These are phyloP conservation scores for Zygnema cylindricum DNA, from an alignment of 139 green algal species.

Conservation along the genomic window DNA sequence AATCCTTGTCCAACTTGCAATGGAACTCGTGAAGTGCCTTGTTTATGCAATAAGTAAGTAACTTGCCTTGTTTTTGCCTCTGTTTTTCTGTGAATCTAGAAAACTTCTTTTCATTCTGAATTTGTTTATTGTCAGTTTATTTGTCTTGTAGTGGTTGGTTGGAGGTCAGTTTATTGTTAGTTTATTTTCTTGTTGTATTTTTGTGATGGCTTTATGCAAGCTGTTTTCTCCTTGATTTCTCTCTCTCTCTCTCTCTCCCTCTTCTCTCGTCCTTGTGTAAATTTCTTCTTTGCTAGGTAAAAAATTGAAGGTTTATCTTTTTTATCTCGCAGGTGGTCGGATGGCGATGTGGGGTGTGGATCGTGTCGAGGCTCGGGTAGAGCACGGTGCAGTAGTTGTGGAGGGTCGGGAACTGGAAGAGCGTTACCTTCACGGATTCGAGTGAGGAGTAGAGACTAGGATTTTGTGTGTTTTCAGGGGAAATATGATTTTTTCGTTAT, in stretches of 20 bases:
- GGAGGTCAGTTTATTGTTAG: slow-evolving; percentile 3
- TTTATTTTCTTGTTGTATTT: not conserved
- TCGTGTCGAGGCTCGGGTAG: slow-evolving; percentile 56
- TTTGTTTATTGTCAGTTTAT: not conserved
- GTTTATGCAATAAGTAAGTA: slow-evolving; percentile 40
- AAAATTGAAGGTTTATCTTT: too few species aligned
- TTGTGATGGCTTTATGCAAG: slow-evolving; percentile 4
- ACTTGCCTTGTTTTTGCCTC: not conserved
- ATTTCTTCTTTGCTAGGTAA: slow-evolving; percentile 23
- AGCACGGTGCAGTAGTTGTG: slow-evolving; percentile 62
- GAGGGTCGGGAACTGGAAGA: slow-evolving; percentile 66
- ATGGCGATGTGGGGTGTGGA: slow-evolving; percentile 68
- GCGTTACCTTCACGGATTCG: slow-evolving; percentile 57
- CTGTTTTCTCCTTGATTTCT: not conserved
- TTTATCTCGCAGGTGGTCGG: slow-evolving; percentile 65
- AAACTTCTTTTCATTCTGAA: not conserved
- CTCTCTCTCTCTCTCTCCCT: not conserved
- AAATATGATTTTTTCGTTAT: too few species aligned
- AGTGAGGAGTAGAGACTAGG: not conserved
- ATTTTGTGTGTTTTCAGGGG: too few species aligned
- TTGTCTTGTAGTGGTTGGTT: not conserved
- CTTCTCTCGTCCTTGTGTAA: not conserved
- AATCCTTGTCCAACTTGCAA: slow-evolving; percentile 49
- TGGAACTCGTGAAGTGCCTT: slow-evolving; percentile 21
- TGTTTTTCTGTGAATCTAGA: not conserved